Base-by-base conservation (phyloP, 2,329 filamentous ascomycete species). In the Beauveria medogensis region DNA sequence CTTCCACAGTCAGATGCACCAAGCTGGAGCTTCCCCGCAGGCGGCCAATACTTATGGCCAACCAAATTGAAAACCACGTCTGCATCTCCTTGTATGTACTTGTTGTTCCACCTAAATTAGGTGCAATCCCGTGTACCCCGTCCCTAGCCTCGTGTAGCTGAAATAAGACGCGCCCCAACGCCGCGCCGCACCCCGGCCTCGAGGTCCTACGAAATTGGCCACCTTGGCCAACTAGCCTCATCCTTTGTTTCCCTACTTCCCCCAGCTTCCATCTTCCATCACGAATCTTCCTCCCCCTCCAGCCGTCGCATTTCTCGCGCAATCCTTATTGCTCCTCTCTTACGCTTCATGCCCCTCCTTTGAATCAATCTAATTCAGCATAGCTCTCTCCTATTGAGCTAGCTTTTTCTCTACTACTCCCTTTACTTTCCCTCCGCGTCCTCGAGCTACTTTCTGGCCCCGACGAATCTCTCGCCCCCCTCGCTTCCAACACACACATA, bases 291-390 rank as follows among this genome's bases (percentile, higher is more conserved):
- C 8, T 24, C 41, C 14, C 41, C 20, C 53, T 26, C 52, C 16
- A n/a, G 34, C 9, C 20, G 20, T 57, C 55, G 53, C 55, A 57
- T 46, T 24, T 37, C 30, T 44, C 52, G 20, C 43, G 46, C 52
- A 57, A 6, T 48, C 22, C 26, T 24, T 50, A 28, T 53, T 47
- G 18, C 28, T 44, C 14, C 22, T 55, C 47, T 48, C 56, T 22
- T 55, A 43, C 30, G 26, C 56, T 52, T 59, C 47, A 22, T 59
- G 52, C 52, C 56, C 48, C 24, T 59, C 56, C n/a, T 59, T 59
- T 52, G 55, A 9, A 57, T 40, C 48, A 26, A 34, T 14, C 18
- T n/a, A 16, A 6, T 14, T 20, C 24, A 8, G 22, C 34, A 37
- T 26, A 18, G 24, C 28, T 47, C 41, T 20, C 40, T 28, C 34